Percentiles rank a stretch among this genome's conserved stretches.
Conservation (phyloP, 202 grass and related monocot genomes). For the Bolboschoenoplectus hybrid region DNA sequence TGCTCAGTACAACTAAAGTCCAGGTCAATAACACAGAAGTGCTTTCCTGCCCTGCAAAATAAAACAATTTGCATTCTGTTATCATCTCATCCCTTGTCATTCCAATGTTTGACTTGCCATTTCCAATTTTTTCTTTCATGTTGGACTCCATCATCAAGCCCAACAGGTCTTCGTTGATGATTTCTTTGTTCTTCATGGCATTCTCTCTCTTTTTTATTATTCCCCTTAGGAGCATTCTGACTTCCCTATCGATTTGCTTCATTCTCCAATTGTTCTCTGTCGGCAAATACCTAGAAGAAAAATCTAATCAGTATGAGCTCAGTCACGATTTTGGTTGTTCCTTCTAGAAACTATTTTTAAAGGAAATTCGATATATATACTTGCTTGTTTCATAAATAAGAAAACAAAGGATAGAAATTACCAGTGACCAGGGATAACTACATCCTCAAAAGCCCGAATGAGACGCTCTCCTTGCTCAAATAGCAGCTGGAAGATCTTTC, state of each 20-base stretch:
- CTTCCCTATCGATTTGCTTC: slow-evolving; percentile 51
- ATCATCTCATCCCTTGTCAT: slow-evolving; percentile 64
- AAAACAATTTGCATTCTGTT: slow-evolving; percentile 77
- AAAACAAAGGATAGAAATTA: slow-evolving; percentile 26
- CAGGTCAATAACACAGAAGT: slow-evolving; percentile 62
- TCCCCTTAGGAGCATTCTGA: slow-evolving; percentile 42
- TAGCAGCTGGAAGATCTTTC: slow-evolving; percentile 58
- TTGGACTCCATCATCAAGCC: slow-evolving; percentile 68
- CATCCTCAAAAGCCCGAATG: slow-evolving; percentile 43
- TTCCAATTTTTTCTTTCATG: slow-evolving; percentile 39
- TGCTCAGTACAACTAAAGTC: slow-evolving; percentile 62
- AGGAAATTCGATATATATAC: background rate
- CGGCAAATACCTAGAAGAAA: slow-evolving; percentile 51
- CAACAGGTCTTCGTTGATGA: slow-evolving; percentile 53
- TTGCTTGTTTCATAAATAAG: background rate
- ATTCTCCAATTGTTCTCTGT: slow-evolving; percentile 66
- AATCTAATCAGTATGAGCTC: background rate
- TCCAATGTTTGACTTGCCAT: slow-evolving; percentile 40
- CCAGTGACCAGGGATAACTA: slow-evolving; percentile 62
- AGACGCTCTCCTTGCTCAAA: slow-evolving; percentile 53
- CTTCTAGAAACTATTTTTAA: background rate
- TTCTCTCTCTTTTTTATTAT: slow-evolving; percentile 64
- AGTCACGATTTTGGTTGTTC: background rate
- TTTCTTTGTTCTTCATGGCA: slow-evolving; percentile 38
- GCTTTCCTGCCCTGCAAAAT: slow-evolving; percentile 72